phyloP scores from a whole-genome alignment of 2,329 filamentous ascomycete genomes.

The Fusarium sp. region DNA sequence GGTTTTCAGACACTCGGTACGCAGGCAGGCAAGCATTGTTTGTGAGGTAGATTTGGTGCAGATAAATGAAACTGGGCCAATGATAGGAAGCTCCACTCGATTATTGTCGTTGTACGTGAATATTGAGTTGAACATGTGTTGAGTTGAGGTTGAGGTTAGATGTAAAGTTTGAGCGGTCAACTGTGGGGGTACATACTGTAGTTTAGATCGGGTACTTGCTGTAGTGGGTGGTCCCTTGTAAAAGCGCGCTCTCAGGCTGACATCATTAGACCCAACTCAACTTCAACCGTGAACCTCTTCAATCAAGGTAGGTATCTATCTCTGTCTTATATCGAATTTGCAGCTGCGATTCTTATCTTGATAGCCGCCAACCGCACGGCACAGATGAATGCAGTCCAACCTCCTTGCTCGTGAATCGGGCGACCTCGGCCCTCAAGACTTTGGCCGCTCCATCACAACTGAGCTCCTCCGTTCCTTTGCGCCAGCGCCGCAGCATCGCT shows the following conservation, averaged over 20 bases:
- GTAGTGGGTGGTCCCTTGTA: constrained; percentile 24
- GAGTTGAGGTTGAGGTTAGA: not conserved
- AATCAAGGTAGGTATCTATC: not conserved
- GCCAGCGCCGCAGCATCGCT: constrained; percentile 71
- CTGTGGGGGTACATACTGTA: constrained; percentile 33
- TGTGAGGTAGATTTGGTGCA: constrained; percentile 1
- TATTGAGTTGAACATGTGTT: constrained; percentile 13
- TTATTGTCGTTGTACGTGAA: not conserved
- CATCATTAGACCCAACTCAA: constrained; percentile 30
- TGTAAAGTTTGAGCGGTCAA: constrained; percentile 30
- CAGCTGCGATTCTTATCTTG: not conserved
- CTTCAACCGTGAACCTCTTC: constrained; percentile 1
- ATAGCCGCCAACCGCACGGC: not conserved
- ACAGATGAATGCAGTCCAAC: constrained; percentile 73
- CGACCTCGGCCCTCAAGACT: constrained; percentile 67
- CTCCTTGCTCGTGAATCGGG: constrained; percentile 80
- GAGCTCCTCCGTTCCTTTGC: constrained; percentile 75
- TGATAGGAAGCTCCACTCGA: not conserved
- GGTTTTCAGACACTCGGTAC: constrained; percentile 2
- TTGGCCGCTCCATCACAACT: constrained; percentile 72
- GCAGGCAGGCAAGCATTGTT: constrained; percentile 26
- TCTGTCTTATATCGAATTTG: not conserved
- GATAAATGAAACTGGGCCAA: too few relatives aligned
- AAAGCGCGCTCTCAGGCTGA: constrained; percentile 28
- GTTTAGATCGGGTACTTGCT: not conserved